Base-by-base conservation (phyloP, 1,139 yeast genomes). In the Yamadazyma atmosphaerica region DNA sequence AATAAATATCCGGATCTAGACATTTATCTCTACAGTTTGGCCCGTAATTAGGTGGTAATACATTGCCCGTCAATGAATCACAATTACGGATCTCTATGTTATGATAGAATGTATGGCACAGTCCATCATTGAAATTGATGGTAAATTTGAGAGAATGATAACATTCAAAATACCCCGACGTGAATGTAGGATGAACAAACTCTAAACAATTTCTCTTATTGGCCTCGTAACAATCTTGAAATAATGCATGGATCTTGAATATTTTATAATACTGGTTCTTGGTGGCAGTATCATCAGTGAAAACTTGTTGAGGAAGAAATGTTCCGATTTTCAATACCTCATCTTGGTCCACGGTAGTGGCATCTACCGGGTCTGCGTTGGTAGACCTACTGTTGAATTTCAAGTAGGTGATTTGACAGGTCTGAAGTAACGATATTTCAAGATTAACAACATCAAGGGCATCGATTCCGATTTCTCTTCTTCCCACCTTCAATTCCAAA, bases 101-200 rank as follows among this genome's bases (percentile, higher is more conserved):
- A 16, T 28, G 31, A 10, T 28, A 16, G 21, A 28, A 28, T 3
- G 17, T 28, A 28, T 28, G 31, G n/a, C 13, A 6, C 31, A 28
- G 31, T 7, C 31, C 21, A 28, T 28, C 31, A 28, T 28, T 28
- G n/a, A 28, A 28, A 11, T 28, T 28, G 17, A 28, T 28, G 6
- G 15, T 28, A 16, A 28, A 28, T 12, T 28, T 28, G 3, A 28
- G 17, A 3, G 31, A 28, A 16, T 28, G 31, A 11, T 28, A 28
- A 11, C 31, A 28, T 28, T 28, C 31, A 28, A 28, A 28, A 10
- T 28, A 28, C 7, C 17, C n/a, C 7, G 31, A 28, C 12, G 19
- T 28, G 11, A 28, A 28, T 5, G 31, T 28, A 9, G 31, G 31
- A 28, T 28, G 31, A 28, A 28, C 31, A 28, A 28, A 28, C n/a